Conservation (phyloP, 163 green algal genomes). For the Coccomyxa subellipsoidea region DNA sequence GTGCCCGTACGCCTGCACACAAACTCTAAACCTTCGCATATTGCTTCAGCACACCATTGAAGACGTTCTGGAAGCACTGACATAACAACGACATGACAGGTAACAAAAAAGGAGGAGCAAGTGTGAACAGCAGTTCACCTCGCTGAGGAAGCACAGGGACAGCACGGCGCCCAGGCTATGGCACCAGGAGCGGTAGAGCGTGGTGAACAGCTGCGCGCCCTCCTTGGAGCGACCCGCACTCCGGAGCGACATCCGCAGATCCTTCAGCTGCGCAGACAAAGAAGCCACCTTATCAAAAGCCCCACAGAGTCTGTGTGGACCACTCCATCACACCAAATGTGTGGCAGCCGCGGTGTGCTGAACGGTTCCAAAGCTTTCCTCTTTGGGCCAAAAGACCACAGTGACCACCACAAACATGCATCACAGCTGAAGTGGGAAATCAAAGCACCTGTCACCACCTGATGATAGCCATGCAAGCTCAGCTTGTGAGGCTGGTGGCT, state of each 20-base stretch:
- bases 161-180: conserved; percentile 72
- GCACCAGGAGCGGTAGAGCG: conserved; percentile 80
- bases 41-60: background rate
- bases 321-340: too few species aligned
- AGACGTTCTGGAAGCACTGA: background rate
- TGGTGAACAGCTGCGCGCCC: conserved; percentile 58
- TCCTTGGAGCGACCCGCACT: conserved; percentile 22
- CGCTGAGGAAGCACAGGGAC: conserved; percentile 78
- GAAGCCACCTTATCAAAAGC: background rate
- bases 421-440: too few species aligned
- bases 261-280: conserved; percentile 18
- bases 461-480: too few species aligned
- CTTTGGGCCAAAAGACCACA: too few species aligned
- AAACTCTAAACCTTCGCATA: background rate
- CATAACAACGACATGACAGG: background rate
- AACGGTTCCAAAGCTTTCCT: too few species aligned
- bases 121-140: conserved; percentile 16
- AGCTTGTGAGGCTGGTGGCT: too few species aligned
- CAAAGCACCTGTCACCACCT: too few species aligned
- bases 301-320: too few species aligned
- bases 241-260: conserved; percentile 39
- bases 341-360: too few species aligned
- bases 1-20: conserved; percentile 57
- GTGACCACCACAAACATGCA: too few species aligned
- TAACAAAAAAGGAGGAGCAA: background rate